These are phyloP conservation scores for Cetradonia linearis DNA, from an alignment of 495 filamentous ascomycete species.

Conservation along the genomic window DNA sequence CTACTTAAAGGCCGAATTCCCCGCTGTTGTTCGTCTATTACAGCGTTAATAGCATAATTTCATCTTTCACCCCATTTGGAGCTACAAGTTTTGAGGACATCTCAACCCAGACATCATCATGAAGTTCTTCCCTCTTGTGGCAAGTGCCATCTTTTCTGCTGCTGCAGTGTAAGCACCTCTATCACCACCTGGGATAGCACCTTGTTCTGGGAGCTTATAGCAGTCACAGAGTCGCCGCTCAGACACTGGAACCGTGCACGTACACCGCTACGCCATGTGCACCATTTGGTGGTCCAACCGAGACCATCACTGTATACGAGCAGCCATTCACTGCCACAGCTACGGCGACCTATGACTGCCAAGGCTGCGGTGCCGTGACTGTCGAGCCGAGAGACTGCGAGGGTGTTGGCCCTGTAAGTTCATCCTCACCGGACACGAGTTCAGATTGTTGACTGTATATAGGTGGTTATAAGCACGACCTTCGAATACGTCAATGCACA, in stretches of 20 bases:
- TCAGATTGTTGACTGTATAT: background rate
- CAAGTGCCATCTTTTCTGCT: background rate
- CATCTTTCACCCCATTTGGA: background rate
- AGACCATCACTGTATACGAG: slow-evolving; percentile 17
- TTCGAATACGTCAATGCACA: background rate
- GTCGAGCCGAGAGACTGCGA: background rate
- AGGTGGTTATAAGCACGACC: slow-evolving; percentile 1
- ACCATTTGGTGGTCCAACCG: background rate
- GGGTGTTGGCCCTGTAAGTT: background rate
- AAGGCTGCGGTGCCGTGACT: slow-evolving; percentile 11
- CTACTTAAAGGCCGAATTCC: background rate
- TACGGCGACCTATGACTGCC: slow-evolving; percentile 13
- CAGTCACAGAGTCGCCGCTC: background rate
- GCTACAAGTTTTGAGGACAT: background rate
- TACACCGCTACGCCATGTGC: slow-evolving; percentile 8
- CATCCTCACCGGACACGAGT: too few species aligned
- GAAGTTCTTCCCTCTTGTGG: background rate
- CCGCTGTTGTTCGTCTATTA: background rate
- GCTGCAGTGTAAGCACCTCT: slow-evolving; percentile 1
- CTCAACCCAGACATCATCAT: slow-evolving; percentile 2
- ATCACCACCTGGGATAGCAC: background rate
- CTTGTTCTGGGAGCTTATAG: background rate
- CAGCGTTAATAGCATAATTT: background rate
- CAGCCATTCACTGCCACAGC: slow-evolving; percentile 10
- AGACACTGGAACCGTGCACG: background rate